Percentiles rank a stretch among this genome's conserved stretches.
phyloP scores from a whole-genome alignment of 1,284 basidiomycete genomes.

The Sanghuangporus baumii region DNA sequence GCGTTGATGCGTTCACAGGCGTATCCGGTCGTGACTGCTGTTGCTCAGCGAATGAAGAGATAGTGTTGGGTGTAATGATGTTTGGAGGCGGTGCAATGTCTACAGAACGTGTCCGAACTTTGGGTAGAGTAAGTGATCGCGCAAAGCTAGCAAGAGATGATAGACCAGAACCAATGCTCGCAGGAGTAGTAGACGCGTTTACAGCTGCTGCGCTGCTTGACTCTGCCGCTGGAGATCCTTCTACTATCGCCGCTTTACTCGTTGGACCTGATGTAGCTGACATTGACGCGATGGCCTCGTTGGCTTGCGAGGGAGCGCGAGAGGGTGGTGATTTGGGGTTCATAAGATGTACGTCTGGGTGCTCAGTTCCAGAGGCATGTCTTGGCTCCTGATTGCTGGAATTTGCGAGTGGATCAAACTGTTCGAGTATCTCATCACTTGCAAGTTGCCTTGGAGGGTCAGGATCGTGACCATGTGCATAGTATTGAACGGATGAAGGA shows the following conservation, averaged over 20 bases:
- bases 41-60: constrained; percentile 50
- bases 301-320: constrained; percentile 11
- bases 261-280: not conserved
- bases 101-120: constrained; percentile 48
- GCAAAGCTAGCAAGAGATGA: constrained; percentile 60
- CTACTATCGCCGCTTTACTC: constrained; percentile 1
- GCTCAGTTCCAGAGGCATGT: constrained; percentile 52
- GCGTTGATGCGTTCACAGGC: not conserved
- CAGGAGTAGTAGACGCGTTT: constrained; percentile 20
- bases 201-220: constrained; percentile 8
- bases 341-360: constrained; percentile 47
- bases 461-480: not conserved
- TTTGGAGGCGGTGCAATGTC: constrained; percentile 45
- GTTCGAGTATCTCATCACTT: constrained; percentile 39
- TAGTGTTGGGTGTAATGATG: constrained; percentile 46
- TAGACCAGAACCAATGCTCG: constrained; percentile 39
- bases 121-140: constrained; percentile 52
- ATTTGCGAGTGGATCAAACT: constrained; percentile 63
- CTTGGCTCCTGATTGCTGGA: constrained; percentile 50
- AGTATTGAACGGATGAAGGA: not conserved
- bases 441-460: not conserved
- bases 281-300: not conserved
- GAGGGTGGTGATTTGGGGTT: constrained; percentile 27
- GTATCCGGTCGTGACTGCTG: constrained; percentile 29
- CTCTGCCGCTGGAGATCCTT: constrained; percentile 3